These are phyloP conservation scores for Medicago arabica DNA, from an alignment of 306 rosid species.

Conservation along the genomic window DNA sequence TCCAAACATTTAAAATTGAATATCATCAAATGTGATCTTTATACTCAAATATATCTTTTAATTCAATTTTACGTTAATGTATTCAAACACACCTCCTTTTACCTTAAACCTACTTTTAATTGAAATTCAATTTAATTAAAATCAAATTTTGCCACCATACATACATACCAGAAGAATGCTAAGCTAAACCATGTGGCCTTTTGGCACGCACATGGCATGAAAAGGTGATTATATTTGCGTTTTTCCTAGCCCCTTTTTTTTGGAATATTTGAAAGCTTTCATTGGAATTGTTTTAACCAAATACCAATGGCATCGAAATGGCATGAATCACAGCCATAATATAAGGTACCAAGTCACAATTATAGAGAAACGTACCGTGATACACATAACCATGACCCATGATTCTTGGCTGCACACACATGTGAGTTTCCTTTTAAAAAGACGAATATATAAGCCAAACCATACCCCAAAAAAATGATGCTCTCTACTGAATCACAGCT, in stretches of 20 bases:
- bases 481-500: slow-evolving; percentile 43
- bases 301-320: background rate
- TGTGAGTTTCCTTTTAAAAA: slow-evolving; percentile 39
- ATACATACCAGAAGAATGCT: too few species aligned
- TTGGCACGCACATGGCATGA: background rate
- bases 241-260: background rate
- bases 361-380: slow-evolving; percentile 46
- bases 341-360: slow-evolving; percentile 37
- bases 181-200: background rate
- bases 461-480: slow-evolving; percentile 43
- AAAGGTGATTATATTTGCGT: background rate
- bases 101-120: background rate
- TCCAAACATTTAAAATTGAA: too few species aligned
- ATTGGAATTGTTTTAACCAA: background rate
- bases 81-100: too few species aligned
- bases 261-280: background rate
- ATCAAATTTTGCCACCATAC: background rate
- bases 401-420: slow-evolving; percentile 66
- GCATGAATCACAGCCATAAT: background rate
- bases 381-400: slow-evolving; percentile 42
- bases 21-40: too few species aligned
- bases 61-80: too few species aligned
- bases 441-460: slow-evolving; percentile 40
- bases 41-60: too few species aligned
- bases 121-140: background rate